phyloP scores from a whole-genome alignment of 176 grass and related monocot species.

The Oryza brachyantha region DNA sequence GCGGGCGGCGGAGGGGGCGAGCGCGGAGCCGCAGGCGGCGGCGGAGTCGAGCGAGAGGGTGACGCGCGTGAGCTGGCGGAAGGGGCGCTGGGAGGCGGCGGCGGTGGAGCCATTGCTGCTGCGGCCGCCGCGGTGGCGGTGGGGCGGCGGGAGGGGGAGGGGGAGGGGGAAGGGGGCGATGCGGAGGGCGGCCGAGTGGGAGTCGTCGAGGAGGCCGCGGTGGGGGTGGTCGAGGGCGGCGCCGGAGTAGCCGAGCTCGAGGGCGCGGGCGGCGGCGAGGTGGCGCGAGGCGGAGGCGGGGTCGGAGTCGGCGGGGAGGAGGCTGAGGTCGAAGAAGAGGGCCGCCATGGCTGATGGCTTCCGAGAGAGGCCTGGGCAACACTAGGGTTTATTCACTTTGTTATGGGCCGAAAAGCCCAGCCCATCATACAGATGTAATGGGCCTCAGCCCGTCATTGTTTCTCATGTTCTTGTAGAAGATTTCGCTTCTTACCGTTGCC shows the following conservation, averaged over 20 bases:
- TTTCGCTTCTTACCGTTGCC: too few relatives aligned
- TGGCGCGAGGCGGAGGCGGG: neutral
- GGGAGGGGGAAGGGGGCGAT: slow-evolving; percentile 12
- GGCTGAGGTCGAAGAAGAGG: slow-evolving; percentile 52
- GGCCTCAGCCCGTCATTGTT: too few relatives aligned
- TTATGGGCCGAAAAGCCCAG: too few relatives aligned
- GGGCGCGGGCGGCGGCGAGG: neutral
- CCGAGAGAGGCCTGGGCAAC: too few relatives aligned
- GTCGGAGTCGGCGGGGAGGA: slow-evolving; percentile 21
- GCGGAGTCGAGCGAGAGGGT: slow-evolving; percentile 16
- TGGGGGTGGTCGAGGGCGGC: slow-evolving; percentile 42
- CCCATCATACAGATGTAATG: too few relatives aligned
- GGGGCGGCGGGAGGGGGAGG: slow-evolving; percentile 29
- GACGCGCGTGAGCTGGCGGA: slow-evolving; percentile 66
- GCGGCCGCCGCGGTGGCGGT: slow-evolving; percentile 19
- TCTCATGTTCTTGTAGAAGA: too few relatives aligned
- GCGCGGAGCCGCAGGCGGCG: slow-evolving; percentile 32
- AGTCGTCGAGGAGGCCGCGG: slow-evolving; percentile 40
- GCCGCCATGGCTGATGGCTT: too few relatives aligned
- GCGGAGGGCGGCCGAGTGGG: neutral
- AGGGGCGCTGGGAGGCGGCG: neutral
- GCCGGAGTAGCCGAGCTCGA: slow-evolving; percentile 17
- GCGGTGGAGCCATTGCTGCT: neutral
- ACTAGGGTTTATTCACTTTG: too few relatives aligned
- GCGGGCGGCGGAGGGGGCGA: slow-evolving; percentile 34